Percentiles rank a stretch among this genome's conserved stretches.
phyloP scores from a whole-genome alignment of 805 yeast genomes.

The Allodekkera sacchari region DNA sequence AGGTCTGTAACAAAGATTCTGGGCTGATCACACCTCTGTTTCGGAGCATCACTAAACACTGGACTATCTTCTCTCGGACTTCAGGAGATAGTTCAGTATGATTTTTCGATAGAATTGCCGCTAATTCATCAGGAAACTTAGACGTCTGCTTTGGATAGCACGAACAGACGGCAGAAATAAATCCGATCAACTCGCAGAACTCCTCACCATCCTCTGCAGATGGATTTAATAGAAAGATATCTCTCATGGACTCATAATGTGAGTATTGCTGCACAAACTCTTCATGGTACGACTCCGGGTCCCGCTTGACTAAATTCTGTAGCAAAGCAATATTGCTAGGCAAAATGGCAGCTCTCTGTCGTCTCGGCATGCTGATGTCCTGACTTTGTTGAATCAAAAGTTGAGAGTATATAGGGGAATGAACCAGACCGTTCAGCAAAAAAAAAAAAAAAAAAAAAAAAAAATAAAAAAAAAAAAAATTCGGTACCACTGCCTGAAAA shows the following conservation, averaged over 20 bases:
- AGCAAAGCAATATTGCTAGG: constrained; percentile 87
- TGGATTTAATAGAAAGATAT: constrained; percentile 73
- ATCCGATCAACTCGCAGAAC: constrained; percentile 79
- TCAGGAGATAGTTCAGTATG: constrained; percentile 80
- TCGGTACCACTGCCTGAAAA: not conserved
- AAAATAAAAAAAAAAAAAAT: constrained; percentile 2
- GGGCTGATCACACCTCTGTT: constrained; percentile 75
- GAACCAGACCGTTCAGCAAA: not conserved
- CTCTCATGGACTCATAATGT: constrained; percentile 86
- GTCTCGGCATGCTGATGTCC: constrained; percentile 55
- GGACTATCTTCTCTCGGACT: constrained; percentile 84
- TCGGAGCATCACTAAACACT: constrained; percentile 80
- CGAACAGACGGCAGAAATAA: constrained; percentile 83
- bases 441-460: constrained; percentile 3
- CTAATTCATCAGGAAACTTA: constrained; percentile 74
- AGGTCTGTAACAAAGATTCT: constrained; percentile 73
- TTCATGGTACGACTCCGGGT: constrained; percentile 89
- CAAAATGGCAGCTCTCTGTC: constrained; percentile 84
- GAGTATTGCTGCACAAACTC: constrained; percentile 89
- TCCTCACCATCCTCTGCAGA: constrained; percentile 51
- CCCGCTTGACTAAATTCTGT: constrained; percentile 89
- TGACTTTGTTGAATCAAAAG: not conserved
- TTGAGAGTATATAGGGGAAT: not conserved
- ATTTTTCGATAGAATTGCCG: constrained; percentile 56
- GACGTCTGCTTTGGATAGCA: constrained; percentile 88